Conservation (phyloP, 2,329 filamentous ascomycete species). For the Arthrobotrys musiformis region DNA sequence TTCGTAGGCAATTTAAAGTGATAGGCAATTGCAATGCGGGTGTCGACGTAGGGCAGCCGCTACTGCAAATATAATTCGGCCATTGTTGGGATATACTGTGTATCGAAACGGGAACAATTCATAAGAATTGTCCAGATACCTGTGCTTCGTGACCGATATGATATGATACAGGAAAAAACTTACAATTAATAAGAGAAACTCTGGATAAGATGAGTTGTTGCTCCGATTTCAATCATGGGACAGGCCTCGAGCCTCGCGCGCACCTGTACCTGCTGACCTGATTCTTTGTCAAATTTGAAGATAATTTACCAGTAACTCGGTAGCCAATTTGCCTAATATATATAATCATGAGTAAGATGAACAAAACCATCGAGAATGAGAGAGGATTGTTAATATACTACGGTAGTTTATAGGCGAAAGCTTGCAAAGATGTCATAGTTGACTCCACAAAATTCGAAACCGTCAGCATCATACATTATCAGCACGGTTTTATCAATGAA, state of each 20-base stretch:
- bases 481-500: not conserved
- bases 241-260: too few species aligned
- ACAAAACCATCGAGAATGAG: not conserved
- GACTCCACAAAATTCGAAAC: not conserved
- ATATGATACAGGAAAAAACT: too few species aligned
- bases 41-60: too few species aligned
- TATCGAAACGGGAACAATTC: too few species aligned
- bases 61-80: too few species aligned
- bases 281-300: constrained; percentile 13
- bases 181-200: too few species aligned
- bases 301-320: constrained; percentile 44
- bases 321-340: constrained; percentile 25
- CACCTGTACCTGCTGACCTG: constrained; percentile 6
- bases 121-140: too few species aligned
- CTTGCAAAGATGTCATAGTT: constrained; percentile 13
- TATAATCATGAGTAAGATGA: constrained; percentile 7
- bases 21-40: not conserved
- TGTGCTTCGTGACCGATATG: too few species aligned
- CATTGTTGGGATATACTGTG: too few species aligned
- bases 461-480: not conserved
- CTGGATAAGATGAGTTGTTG: not conserved
- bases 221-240: not conserved
- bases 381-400: constrained; percentile 3
- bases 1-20: too few species aligned
- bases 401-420: too few species aligned